These are phyloP conservation scores for Funneliformis mosseae DNA, from an alignment of 192 early-diverging fungal species.

Conservation along the genomic window DNA sequence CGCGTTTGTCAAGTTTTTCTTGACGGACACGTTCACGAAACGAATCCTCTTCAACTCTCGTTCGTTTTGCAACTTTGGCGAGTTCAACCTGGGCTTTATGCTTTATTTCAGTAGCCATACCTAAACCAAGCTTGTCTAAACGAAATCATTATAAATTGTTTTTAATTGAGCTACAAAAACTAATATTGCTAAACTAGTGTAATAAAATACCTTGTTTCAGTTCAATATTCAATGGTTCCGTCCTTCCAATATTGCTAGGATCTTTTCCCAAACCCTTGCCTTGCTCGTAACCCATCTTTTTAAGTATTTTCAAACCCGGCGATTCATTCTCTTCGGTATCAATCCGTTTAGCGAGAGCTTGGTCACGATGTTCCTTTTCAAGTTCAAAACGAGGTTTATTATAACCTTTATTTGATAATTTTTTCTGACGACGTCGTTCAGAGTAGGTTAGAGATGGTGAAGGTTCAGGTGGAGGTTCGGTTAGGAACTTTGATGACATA, in stretches of 20 bases:
- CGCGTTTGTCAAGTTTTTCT: slow-evolving; percentile 32
- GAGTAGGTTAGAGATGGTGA: slow-evolving; percentile 35
- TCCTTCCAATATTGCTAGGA: neutral
- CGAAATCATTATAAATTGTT: neutral
- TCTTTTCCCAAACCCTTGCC: slow-evolving; percentile 41
- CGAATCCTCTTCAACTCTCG: slow-evolving; percentile 37
- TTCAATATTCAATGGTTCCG: slow-evolving; percentile 25
- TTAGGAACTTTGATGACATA: slow-evolving; percentile 45
- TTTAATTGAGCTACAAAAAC: neutral
- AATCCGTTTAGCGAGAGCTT: slow-evolving; percentile 44
- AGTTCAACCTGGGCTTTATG: slow-evolving; percentile 27
- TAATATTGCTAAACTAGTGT: too few species aligned
- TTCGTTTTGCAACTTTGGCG: slow-evolving; percentile 29
- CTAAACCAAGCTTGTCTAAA: slow-evolving; percentile 42
- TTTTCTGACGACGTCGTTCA: slow-evolving; percentile 38
- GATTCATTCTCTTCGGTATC: slow-evolving; percentile 39
- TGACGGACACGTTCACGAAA: slow-evolving; percentile 36
- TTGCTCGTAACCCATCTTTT: slow-evolving; percentile 49
- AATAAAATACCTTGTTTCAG: slow-evolving; percentile 16
- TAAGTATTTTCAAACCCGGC: slow-evolving; percentile 48
- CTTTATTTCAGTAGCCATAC: slow-evolving; percentile 42
- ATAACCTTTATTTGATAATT: slow-evolving; percentile 37
- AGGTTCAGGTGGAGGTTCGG: slow-evolving; percentile 16
- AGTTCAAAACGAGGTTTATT: slow-evolving; percentile 40
- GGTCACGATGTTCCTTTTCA: slow-evolving; percentile 45